These are phyloP conservation scores for Neolentinus lepideus DNA, from an alignment of 1,284 basidiomycete genomes.

Conservation along the genomic window DNA sequence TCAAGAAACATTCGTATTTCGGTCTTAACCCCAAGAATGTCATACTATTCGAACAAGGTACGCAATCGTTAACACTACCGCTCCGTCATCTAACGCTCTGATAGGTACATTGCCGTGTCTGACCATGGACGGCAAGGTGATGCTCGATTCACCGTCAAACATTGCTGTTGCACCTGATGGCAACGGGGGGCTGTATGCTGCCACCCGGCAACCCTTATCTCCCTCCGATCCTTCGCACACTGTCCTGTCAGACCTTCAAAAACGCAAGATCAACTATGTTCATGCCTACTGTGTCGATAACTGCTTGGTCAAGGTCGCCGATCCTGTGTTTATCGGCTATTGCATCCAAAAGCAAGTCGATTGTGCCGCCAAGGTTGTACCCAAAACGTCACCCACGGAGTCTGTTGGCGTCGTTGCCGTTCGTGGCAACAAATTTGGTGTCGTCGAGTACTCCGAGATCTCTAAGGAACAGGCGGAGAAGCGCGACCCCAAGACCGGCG, in stretches of 20 bases:
- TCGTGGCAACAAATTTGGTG: constrained; percentile 77
- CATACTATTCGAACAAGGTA: constrained; percentile 96
- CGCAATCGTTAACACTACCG: constrained; percentile 13
- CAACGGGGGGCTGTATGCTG: constrained; percentile 96
- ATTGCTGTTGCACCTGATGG: constrained; percentile 96
- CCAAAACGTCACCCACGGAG: constrained; percentile 83
- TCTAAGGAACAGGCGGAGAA: constrained; percentile 80
- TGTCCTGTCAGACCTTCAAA: constrained; percentile 79
- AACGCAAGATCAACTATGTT: constrained; percentile 80
- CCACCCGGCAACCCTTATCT: constrained; percentile 75
- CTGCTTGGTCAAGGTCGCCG: constrained; percentile 95
- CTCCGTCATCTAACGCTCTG: constrained; percentile 9
- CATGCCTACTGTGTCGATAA: constrained; percentile 99
- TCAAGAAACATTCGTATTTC: constrained; percentile 75
- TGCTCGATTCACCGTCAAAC: constrained; percentile 74
- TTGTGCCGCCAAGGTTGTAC: constrained; percentile 95
- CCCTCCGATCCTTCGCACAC: constrained; percentile 53
- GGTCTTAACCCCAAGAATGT: constrained; percentile 80
- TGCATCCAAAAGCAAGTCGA: constrained; percentile 82
- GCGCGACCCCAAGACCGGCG: constrained; percentile 61
- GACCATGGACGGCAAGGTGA: constrained; percentile 89
- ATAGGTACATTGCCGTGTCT: constrained; percentile 93
- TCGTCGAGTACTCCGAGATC: constrained; percentile 98
- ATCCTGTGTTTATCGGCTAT: constrained; percentile 95
- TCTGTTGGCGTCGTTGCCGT: constrained; percentile 93